Conservation (phyloP, 2,329 filamentous ascomycete genomes). For the Drechslerella stenobrocha region DNA sequence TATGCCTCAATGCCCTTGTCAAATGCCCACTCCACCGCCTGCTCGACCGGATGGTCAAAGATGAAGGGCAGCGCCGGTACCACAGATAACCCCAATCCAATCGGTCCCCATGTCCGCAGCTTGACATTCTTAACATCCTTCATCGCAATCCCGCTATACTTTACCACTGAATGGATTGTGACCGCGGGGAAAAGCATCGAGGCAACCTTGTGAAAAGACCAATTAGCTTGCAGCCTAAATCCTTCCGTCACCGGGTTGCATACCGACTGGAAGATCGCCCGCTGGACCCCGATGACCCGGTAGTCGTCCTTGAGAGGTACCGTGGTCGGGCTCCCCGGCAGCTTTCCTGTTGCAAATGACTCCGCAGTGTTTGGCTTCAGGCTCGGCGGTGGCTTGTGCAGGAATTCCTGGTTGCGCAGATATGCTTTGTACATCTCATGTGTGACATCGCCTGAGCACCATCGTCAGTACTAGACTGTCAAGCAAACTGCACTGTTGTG, state of each 20-base stretch:
- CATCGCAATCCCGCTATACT: slow-evolving; percentile 82
- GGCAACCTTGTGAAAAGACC: too few species aligned
- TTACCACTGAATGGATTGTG: slow-evolving; percentile 89
- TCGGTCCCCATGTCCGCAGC: slow-evolving; percentile 83
- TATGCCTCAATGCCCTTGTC: slow-evolving; percentile 76
- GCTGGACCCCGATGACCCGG: slow-evolving; percentile 83
- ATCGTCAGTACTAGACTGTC: too few species aligned
- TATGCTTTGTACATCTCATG: slow-evolving; percentile 97
- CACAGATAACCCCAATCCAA: slow-evolving; percentile 75
- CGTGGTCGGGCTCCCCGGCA: slow-evolving; percentile 50
- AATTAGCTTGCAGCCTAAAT: background rate
- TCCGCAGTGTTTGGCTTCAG: slow-evolving; percentile 23
- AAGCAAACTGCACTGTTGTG: too few species aligned
- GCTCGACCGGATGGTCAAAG: slow-evolving; percentile 90
- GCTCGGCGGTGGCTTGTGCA: slow-evolving; percentile 64
- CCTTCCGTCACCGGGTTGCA: background rate
- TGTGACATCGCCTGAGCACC: slow-evolving; percentile 71
- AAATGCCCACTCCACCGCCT: slow-evolving; percentile 87
- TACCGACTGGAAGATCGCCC: slow-evolving; percentile 76
- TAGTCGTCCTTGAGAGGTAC: slow-evolving; percentile 84
- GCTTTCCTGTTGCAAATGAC: slow-evolving; percentile 34
- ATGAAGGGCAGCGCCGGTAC: slow-evolving; percentile 82
- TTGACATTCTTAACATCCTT: slow-evolving; percentile 76
- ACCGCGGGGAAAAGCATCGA: slow-evolving; percentile 93
- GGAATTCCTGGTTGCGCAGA: slow-evolving; percentile 74